These are phyloP conservation scores for Ceratobasidium sp. DNA, from an alignment of 1,284 basidiomycete genomes.

Conservation along the genomic window DNA sequence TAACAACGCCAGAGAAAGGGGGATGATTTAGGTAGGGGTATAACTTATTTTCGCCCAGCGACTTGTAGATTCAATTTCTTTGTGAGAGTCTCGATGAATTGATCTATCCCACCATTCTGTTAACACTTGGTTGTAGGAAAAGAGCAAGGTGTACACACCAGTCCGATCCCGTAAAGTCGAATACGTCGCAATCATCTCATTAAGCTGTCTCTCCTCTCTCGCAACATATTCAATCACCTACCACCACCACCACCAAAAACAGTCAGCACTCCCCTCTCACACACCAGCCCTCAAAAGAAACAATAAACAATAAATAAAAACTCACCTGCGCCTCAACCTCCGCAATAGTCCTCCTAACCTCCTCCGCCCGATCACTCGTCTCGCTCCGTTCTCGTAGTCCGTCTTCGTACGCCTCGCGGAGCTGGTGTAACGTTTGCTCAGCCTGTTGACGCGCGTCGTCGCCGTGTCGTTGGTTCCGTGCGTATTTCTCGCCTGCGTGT, in stretches of 20 bases:
- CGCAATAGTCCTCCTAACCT: constrained; percentile 26
- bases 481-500: constrained; percentile 27
- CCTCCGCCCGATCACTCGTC: constrained; percentile 39
- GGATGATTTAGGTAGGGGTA: no score
- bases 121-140: neutral
- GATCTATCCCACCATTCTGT: neutral
- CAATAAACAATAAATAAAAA: neutral
- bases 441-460: constrained; percentile 33
- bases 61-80: constrained; percentile 28
- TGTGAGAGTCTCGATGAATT: constrained; percentile 34
- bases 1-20: neutral
- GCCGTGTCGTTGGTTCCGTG: constrained; percentile 34
- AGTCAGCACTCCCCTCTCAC: neutral
- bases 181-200: constrained; percentile 38
- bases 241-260: neutral
- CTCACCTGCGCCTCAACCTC: constrained; percentile 40
- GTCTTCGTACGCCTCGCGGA: constrained; percentile 25
- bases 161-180: constrained; percentile 29
- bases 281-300: no score
- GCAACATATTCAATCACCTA: constrained; percentile 39
- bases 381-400: constrained; percentile 30
- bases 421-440: constrained; percentile 22
- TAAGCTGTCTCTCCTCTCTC: constrained; percentile 27
- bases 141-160: constrained; percentile 5
- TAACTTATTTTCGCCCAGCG: neutral